Evolutionary conservation across 441 rosid genomes (phyloP).

Genomic region (Pelargonium exstipulatum): DNA sequence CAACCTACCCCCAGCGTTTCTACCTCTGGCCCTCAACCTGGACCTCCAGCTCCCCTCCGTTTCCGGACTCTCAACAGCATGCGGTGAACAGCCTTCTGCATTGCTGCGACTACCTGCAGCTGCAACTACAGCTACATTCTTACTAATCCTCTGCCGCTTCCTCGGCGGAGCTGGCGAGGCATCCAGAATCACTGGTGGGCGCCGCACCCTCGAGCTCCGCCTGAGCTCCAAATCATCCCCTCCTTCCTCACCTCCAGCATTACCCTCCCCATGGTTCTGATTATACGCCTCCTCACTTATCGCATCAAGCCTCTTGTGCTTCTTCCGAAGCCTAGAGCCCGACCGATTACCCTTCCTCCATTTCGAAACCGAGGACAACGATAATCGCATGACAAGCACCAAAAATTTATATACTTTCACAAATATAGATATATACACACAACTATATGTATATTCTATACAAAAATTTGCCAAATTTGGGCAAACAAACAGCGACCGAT

Average conservation of each 20-base stretch:
- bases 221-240: conserved; percentile 49
- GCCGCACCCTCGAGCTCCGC: conserved; percentile 68
- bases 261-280: conserved; percentile 51
- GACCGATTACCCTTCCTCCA: conserved; percentile 28
- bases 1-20: conserved; percentile 27
- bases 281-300: conserved; percentile 73
- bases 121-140: conserved; percentile 18
- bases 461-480: neutral
- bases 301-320: conserved; percentile 87
- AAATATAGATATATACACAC: conserved; percentile 10
- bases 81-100: conserved; percentile 16
- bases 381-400: conserved; percentile 56
- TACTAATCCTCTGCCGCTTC: conserved; percentile 44
- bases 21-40: conserved; percentile 58
- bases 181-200: conserved; percentile 67
- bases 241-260: conserved; percentile 25
- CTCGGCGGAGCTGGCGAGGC: conserved; percentile 70
- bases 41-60: conserved; percentile 54
- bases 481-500: conserved; percentile 3
- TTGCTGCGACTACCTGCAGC: conserved; percentile 21
- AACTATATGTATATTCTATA: conserved; percentile 12
- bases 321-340: conserved; percentile 63
- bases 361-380: conserved; percentile 38
- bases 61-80: conserved; percentile 23
- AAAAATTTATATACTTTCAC: conserved; percentile 13